Conservation (phyloP, 306 rosid species). For the Rosa persica region DNA sequence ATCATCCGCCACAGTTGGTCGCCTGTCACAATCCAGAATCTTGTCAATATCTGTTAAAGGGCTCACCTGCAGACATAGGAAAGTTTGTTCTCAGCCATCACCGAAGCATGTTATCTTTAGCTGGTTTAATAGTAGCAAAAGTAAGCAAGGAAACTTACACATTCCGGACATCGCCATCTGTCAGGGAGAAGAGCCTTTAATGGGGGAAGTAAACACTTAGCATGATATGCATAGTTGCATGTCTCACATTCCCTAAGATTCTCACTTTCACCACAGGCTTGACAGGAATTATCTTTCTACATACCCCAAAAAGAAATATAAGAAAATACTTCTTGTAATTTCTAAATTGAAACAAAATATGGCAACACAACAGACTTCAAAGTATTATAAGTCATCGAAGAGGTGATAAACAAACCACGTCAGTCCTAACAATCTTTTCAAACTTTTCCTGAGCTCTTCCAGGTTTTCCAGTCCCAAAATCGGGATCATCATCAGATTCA, state of each 20-base stretch:
- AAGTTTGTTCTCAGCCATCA: constrained; percentile 22
- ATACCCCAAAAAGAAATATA: constrained; percentile 7
- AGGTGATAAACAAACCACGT: constrained; percentile 45
- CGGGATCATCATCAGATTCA: constrained; percentile 91
- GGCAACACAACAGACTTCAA: neutral
- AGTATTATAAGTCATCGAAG: neutral
- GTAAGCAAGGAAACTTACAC: constrained; percentile 56
- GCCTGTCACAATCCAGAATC: constrained; percentile 90
- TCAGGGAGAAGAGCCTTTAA: constrained; percentile 58
- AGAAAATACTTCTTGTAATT: neutral
- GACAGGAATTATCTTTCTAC: constrained; percentile 92
- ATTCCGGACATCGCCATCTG: constrained; percentile 97
- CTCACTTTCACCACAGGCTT: constrained; percentile 85
- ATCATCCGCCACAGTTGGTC: constrained; percentile 84
- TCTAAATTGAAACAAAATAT: constrained; percentile 2
- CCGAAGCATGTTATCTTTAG: constrained; percentile 17
- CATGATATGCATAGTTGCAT: constrained; percentile 83
- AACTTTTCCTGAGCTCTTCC: constrained; percentile 57
- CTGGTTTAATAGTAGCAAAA: constrained; percentile 14
- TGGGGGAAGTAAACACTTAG: constrained; percentile 84
- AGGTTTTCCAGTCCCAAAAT: constrained; percentile 54
- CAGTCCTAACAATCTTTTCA: constrained; percentile 75
- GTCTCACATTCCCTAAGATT: constrained; percentile 78
- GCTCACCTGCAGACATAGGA: constrained; percentile 71
- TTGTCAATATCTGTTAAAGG: constrained; percentile 89